Base-by-base conservation (phyloP, 768 basidiomycete genomes). In the Agaricus subrufescens region DNA sequence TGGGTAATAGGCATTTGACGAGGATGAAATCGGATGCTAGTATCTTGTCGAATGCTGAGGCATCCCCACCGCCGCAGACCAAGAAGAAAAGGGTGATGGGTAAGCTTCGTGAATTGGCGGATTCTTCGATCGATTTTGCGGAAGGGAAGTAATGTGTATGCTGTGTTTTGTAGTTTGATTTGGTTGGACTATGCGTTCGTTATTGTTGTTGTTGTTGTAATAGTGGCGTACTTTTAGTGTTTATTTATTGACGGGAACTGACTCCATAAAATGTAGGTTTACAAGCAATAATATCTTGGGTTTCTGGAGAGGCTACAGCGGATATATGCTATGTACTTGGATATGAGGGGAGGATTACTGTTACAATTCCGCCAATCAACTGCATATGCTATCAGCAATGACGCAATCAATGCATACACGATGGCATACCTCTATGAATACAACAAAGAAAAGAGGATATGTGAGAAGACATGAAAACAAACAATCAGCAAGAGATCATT, bases 61-160 rank as follows among this genome's bases (percentile, higher is more conserved):
- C 40, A n/a, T 46, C 46, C 26, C 42, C 54, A 11, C 11, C 60
- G 27, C 54, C 58, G 9, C 60, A 55, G 15, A 44, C 26, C 25
- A 71, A 66, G 62, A 75, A 69, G 59, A 65, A 61, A 7, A 69
- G 71, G 0, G 53, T 34, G 50, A 68, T 53, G 63, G 72, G 27
- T 66, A 74, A 54, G 67, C 69, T 65, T 31, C 60, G 59, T 3
- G 40, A 42, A 12, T 42, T 19, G 40, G 40, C 40, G 12, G 54
- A 65, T 61, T 66, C 66, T n/a, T 60, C 66, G 9, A 53, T 69
- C 52, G 66, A 68, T 39, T 67, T 68, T 23, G 61, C 57, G 19
- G 69, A 67, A 10, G 64, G 65, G 11, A 45, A 51, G 23, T 67
- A 58, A 56, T 10, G 8, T 25, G 23, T 11, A 23, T 50, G 43